Conservation (phyloP, 2,329 filamentous ascomycete species). For the Monilinia fructigena region DNA sequence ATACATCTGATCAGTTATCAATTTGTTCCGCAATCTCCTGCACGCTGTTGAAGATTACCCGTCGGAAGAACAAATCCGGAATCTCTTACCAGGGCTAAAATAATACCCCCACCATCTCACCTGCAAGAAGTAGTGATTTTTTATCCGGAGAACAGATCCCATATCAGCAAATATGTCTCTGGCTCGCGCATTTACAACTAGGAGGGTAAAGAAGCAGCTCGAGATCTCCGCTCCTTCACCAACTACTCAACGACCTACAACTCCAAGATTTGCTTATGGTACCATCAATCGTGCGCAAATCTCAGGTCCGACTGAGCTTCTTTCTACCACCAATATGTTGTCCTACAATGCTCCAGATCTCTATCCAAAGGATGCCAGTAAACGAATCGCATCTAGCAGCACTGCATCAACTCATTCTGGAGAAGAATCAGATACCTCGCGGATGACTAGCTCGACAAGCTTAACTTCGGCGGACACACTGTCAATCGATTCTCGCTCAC, state of each 20-base stretch:
- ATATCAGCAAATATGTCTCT: conserved; percentile 50
- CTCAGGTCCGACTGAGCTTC: conserved; percentile 79
- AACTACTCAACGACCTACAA: conserved; percentile 34
- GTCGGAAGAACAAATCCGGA: conserved; percentile 25
- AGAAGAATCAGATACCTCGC: conserved; percentile 69
- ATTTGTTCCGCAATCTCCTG: conserved; percentile 17
- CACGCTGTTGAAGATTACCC: conserved; percentile 27
- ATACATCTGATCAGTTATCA: conserved; percentile 27
- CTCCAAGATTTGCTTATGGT: conserved; percentile 35
- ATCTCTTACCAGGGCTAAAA: conserved; percentile 22
- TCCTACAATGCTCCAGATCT: conserved; percentile 93
- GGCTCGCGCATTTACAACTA: conserved; percentile 70
- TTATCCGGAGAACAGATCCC: conserved; percentile 22
- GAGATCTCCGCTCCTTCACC: conserved; percentile 26
- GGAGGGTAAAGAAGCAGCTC: conserved; percentile 52
- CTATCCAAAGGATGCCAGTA: conserved; percentile 37
- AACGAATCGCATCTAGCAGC: conserved; percentile 21
- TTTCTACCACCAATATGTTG: conserved; percentile 95
- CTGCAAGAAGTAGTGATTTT: conserved; percentile 18
- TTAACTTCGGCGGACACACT: conserved; percentile 48
- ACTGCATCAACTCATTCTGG: conserved; percentile 46
- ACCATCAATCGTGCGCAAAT: conserved; percentile 61
- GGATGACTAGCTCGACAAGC: conserved; percentile 44
- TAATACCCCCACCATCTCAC: conserved; percentile 29
- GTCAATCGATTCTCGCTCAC: conserved; percentile 44